These are phyloP conservation scores for Jackrogersella minutella DNA, from an alignment of 495 filamentous ascomycete genomes.

Conservation along the genomic window DNA sequence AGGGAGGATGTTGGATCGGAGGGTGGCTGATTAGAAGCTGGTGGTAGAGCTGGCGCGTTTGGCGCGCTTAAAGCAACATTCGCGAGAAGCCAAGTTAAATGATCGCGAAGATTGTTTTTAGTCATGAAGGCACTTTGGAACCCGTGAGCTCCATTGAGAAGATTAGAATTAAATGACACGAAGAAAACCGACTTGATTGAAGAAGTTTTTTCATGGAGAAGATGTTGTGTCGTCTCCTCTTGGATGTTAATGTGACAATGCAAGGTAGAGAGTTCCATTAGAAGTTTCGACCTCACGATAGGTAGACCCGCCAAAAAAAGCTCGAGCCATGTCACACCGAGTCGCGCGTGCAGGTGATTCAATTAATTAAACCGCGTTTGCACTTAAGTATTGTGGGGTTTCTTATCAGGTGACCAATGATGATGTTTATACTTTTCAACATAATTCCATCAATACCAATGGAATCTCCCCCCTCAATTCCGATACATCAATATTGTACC, in stretches of 20 bases:
- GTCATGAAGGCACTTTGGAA: conserved; percentile 64
- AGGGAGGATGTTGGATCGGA: conserved; percentile 28
- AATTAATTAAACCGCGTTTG: conserved; percentile 3
- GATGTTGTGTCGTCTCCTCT: conserved; percentile 14
- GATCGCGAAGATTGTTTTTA: conserved; percentile 66
- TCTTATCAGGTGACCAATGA: too few species aligned
- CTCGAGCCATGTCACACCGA: conserved; percentile 24
- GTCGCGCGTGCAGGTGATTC: conserved; percentile 34
- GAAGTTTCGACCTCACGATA: background rate
- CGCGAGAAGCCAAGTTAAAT: conserved; percentile 67
- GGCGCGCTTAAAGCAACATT: conserved; percentile 48
- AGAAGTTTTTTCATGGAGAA: background rate
- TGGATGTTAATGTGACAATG: conserved; percentile 5
- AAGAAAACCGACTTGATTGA: conserved; percentile 15
- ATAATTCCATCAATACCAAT: too few species aligned
- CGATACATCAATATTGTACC: too few species aligned
- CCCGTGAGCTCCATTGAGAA: conserved; percentile 43
- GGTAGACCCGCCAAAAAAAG: conserved; percentile 31
- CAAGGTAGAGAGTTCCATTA: conserved; percentile 8
- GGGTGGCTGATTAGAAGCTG: conserved; percentile 30
- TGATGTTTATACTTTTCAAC: background rate
- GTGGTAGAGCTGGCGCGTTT: conserved; percentile 43
- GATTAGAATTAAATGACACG: conserved; percentile 39
- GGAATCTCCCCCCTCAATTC: too few species aligned
- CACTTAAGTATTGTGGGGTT: background rate